Evolutionary conservation across 257 asterid species (phyloP).

Genomic region (Salvia hispanica): DNA sequence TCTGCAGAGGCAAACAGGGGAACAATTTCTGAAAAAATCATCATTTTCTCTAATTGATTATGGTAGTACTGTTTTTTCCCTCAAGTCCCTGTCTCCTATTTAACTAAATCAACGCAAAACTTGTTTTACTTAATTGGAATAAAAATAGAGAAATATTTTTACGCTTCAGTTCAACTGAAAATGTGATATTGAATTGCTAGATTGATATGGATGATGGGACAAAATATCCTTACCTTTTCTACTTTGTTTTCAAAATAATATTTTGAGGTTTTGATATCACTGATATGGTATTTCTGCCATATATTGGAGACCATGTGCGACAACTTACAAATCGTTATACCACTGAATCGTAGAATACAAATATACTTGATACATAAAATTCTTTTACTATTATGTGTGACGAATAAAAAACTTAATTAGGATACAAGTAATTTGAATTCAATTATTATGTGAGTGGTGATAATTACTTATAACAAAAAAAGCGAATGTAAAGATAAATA

Average conservation of each 20-base stretch:
- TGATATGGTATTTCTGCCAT: neutral
- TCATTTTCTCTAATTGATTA: constrained; percentile 37
- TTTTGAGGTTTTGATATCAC: neutral
- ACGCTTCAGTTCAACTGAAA: neutral
- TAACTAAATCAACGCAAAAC: neutral
- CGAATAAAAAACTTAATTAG: no score
- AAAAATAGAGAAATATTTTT: neutral
- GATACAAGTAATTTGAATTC: no score
- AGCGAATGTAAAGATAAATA: no score
- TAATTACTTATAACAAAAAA: no score
- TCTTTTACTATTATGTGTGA: no score
- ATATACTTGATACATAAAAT: no score
- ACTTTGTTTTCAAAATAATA: neutral
- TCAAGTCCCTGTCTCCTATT: constrained; percentile 39
- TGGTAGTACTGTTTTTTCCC: constrained; percentile 34
- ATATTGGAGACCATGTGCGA: neutral
- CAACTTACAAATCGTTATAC: neutral
- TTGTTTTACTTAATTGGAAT: neutral
- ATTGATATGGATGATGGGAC: neutral
- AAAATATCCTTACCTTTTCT: constrained; percentile 3
- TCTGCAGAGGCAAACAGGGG: constrained; percentile 42
- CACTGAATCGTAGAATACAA: neutral
- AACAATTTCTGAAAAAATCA: constrained; percentile 53
- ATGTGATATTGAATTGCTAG: neutral
- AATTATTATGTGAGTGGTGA: no score